phyloP scores from a whole-genome alignment of 164 flowering plant genomes.

The Amborella trichopoda region DNA sequence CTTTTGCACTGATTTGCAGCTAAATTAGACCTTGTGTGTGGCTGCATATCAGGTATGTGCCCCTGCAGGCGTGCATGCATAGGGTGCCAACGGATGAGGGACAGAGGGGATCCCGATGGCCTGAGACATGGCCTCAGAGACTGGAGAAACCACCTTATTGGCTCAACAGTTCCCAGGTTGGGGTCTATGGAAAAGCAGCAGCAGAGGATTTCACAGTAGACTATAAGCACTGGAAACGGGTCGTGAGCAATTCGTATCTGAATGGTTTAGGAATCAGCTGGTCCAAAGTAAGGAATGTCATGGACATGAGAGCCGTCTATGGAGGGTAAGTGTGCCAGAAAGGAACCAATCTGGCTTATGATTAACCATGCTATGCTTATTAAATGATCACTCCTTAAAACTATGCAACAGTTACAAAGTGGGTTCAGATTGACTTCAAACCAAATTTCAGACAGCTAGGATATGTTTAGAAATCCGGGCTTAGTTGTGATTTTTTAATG shows the following conservation, averaged over 20 bases:
- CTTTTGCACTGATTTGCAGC: too few species aligned
- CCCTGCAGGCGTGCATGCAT: constrained; percentile 84
- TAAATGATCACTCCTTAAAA: too few species aligned
- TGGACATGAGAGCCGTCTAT: constrained; percentile 97
- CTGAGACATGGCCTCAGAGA: constrained; percentile 82
- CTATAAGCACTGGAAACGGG: constrained; percentile 83
- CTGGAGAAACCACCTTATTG: constrained; percentile 60
- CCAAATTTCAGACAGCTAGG: too few species aligned
- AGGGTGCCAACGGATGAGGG: constrained; percentile 38
- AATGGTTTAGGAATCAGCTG: constrained; percentile 73
- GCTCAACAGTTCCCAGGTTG: constrained; percentile 66
- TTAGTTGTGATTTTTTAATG: too few species aligned
- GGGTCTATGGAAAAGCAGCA: constrained; percentile 88
- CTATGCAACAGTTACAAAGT: too few species aligned
- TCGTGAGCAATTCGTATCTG: constrained; percentile 64
- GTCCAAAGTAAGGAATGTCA: constrained; percentile 79
- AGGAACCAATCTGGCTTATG: too few species aligned
- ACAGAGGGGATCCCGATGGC: constrained; percentile 81
- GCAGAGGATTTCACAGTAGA: constrained; percentile 79
- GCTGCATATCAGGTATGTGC: constrained; percentile 96
- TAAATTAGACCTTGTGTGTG: too few species aligned
- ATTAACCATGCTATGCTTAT: too few species aligned
- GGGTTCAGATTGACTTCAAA: too few species aligned
- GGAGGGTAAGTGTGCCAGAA: constrained; percentile 99
- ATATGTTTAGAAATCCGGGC: too few species aligned